phyloP scores from a whole-genome alignment of 2,329 filamentous ascomycete genomes.

The Epichloe elymi region DNA sequence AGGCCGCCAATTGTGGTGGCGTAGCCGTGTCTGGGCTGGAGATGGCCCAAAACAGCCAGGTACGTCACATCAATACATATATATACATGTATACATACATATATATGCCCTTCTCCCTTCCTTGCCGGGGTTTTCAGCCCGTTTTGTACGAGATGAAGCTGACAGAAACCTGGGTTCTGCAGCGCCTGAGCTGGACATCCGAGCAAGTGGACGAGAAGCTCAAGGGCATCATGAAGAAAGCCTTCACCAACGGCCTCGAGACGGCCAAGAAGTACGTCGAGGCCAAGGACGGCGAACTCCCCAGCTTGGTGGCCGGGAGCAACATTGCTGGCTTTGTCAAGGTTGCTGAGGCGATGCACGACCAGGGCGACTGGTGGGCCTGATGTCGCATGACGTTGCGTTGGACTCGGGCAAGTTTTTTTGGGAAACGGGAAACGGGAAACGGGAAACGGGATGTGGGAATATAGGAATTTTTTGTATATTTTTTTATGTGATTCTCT shows the following conservation, averaged over 20 bases:
- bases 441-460: not conserved
- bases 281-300: constrained; percentile 67
- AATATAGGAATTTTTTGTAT: not conserved
- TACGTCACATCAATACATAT: constrained; percentile 2
- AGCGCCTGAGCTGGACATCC: constrained; percentile 69
- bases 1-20: constrained; percentile 95
- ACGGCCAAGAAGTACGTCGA: constrained; percentile 84
- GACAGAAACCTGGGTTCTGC: constrained; percentile 6
- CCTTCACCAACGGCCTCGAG: constrained; percentile 78
- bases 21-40: constrained; percentile 94
- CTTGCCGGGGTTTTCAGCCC: not conserved
- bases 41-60: constrained; percentile 91
- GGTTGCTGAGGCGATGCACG: constrained; percentile 86
- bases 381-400: constrained; percentile 1
- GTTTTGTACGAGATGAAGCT: not conserved
- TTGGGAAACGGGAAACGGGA: no score
- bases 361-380: constrained; percentile 88
- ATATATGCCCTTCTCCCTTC: not conserved
- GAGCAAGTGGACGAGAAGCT: constrained; percentile 89
- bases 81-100: no score
- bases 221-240: constrained; percentile 87
- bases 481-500: not conserved
- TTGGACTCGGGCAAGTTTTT: no score
- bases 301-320: constrained; percentile 80
- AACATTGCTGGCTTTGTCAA: constrained; percentile 98